Evolutionary conservation across 768 basidiomycete species (phyloP).

Genomic region (Pleurotus platypus): DNA sequence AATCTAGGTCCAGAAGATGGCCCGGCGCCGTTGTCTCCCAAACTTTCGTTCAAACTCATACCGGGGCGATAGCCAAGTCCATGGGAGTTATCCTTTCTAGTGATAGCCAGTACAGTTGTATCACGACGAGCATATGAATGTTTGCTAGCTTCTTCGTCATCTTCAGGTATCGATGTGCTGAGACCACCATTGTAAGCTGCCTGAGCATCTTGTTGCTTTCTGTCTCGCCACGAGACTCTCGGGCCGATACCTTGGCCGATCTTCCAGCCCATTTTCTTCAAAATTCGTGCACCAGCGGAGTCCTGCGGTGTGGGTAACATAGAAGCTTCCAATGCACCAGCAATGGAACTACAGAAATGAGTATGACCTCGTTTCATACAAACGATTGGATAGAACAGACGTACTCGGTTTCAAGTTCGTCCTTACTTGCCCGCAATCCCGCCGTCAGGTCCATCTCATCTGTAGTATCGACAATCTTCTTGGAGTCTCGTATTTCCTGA

Average conservation of each 20-base stretch:
- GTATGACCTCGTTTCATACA: background rate
- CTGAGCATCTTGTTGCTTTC: conserved; percentile 66
- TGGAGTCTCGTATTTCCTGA: conserved; percentile 71
- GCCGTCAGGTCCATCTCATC: conserved; percentile 72
- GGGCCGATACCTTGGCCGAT: conserved; percentile 93
- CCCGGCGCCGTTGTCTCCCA: conserved; percentile 33
- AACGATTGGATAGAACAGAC: conserved; percentile 18
- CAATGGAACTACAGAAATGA: conserved; percentile 48
- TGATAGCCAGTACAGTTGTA: conserved; percentile 55
- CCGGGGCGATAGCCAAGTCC: conserved; percentile 82
- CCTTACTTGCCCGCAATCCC: conserved; percentile 37
- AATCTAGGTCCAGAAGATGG: conserved; percentile 47
- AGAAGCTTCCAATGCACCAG: conserved; percentile 56
- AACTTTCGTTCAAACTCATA: conserved; percentile 54
- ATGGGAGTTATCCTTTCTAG: conserved; percentile 70
- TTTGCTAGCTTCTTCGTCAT: conserved; percentile 79
- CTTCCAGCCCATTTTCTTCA: conserved; percentile 96
- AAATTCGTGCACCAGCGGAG: conserved; percentile 78
- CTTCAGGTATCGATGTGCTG: conserved; percentile 41
- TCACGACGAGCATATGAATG: conserved; percentile 88
- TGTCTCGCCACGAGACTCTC: conserved; percentile 72
- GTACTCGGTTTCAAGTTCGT: conserved; percentile 53
- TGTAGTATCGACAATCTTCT: conserved; percentile 72
- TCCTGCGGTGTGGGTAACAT: conserved; percentile 74
- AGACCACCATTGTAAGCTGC: conserved; percentile 30